These are phyloP conservation scores for Ophiostoma angusticollis DNA, from an alignment of 2,329 filamentous ascomycete species.

Conservation along the genomic window DNA sequence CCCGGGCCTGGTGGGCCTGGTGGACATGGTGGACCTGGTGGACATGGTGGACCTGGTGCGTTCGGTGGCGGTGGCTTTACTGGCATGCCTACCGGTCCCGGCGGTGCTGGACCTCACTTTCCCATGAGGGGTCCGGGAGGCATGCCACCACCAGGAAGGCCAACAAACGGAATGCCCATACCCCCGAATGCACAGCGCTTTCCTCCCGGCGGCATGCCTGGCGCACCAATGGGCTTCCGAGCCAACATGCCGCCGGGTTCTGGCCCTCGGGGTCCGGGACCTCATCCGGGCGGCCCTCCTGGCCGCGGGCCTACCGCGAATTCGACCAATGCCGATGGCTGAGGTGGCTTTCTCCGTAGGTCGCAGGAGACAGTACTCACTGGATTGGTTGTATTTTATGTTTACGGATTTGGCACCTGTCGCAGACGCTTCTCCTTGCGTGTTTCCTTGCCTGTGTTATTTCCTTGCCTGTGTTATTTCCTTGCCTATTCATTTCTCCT, in stretches of 20 bases:
- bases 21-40: neutral
- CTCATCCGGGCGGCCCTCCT: neutral
- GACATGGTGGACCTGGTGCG: neutral
- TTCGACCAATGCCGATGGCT: neutral
- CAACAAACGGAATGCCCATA: neutral
- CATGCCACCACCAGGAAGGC: neutral
- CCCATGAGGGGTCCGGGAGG: neutral
- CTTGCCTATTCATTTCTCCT: neutral
- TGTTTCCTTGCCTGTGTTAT: neutral
- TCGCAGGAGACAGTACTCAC: too few species aligned
- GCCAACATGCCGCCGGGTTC: neutral
- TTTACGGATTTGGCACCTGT: too few species aligned
- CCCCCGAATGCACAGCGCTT: neutral
- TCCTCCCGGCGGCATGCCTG: neutral
- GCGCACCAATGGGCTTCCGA: constrained; percentile 1
- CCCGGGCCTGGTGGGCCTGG: too few species aligned
- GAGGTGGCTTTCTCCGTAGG: too few species aligned
- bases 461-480: neutral
- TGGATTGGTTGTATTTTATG: too few species aligned
- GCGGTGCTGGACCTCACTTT: neutral
- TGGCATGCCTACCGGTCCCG: neutral
- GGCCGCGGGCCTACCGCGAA: neutral
- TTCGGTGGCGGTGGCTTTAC: neutral
- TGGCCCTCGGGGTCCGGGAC: neutral
- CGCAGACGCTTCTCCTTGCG: too few species aligned